phyloP scores from a whole-genome alignment of 257 asterid species.

The Mentha longifolia region DNA sequence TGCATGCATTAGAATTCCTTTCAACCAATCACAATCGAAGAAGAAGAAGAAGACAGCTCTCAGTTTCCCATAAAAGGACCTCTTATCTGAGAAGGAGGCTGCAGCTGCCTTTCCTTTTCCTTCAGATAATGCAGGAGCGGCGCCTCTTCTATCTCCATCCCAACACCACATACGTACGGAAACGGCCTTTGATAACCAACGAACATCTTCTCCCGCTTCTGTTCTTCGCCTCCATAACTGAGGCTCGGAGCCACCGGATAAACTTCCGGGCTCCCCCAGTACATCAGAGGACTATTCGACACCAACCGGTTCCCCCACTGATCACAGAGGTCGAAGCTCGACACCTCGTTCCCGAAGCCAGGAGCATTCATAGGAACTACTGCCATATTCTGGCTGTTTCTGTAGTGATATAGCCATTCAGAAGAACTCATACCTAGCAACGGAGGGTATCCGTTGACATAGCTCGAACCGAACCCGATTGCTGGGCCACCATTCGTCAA shows the following conservation, averaged over 20 bases:
- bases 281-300: constrained; percentile 47
- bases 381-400: constrained; percentile 62
- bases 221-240: constrained; percentile 52
- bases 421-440: constrained; percentile 83
- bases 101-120: constrained; percentile 72
- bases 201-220: constrained; percentile 41
- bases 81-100: constrained; percentile 47
- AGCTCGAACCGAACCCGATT: constrained; percentile 43
- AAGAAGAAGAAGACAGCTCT: background rate
- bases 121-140: constrained; percentile 68
- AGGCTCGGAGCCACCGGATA: constrained; percentile 47
- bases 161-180: constrained; percentile 35
- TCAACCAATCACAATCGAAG: too few species aligned
- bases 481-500: constrained; percentile 35
- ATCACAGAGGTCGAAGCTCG: constrained; percentile 58
- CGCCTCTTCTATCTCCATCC: constrained; percentile 59
- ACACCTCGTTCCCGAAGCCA: constrained; percentile 45
- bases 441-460: constrained; percentile 64
- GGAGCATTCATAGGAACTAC: constrained; percentile 45
- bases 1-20: background rate
- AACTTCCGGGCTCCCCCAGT: constrained; percentile 51
- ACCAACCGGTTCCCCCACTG: constrained; percentile 77
- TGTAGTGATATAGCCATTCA: constrained; percentile 90
- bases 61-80: constrained; percentile 66
- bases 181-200: constrained; percentile 27